Percentiles rank a stretch among this genome's conserved stretches.
These are phyloP conservation scores for Trichoderma afroharzianum DNA, from an alignment of 2,329 filamentous ascomycete genomes.

Conservation along the genomic window DNA sequence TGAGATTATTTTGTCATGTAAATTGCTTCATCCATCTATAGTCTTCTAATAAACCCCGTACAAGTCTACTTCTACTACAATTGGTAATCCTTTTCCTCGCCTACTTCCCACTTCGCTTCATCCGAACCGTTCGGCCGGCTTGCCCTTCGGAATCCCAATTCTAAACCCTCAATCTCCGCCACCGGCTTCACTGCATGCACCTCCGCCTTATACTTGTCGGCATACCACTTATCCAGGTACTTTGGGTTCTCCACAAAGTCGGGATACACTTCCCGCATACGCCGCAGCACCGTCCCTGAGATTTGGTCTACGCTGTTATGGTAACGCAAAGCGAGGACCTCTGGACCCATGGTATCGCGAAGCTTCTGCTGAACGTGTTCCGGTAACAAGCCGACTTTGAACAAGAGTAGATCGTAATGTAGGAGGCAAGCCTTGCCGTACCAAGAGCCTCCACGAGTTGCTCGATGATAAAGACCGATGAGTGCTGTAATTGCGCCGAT, in stretches of 20 bases:
- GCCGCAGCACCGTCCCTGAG: constrained; percentile 54
- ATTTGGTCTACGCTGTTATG: constrained; percentile 64
- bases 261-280: constrained; percentile 50
- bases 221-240: constrained; percentile 49
- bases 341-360: constrained; percentile 43
- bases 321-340: constrained; percentile 57
- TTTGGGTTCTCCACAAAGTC: constrained; percentile 49
- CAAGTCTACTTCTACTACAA: not conserved
- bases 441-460: constrained; percentile 62
- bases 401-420: constrained; percentile 66
- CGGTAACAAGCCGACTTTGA: constrained; percentile 57
- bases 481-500: constrained; percentile 67
- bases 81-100: constrained; percentile 38
- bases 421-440: constrained; percentile 60
- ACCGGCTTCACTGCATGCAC: constrained; percentile 43
- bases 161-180: constrained; percentile 42
- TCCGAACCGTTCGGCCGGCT: constrained; percentile 54
- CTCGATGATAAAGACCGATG: constrained; percentile 59
- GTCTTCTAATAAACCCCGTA: not conserved
- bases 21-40: not conserved
- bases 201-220: constrained; percentile 38
- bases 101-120: constrained; percentile 53
- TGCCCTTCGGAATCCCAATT: constrained; percentile 42
- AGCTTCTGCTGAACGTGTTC: constrained; percentile 50
- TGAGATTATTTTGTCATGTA: not conserved